Evolutionary conservation across 2,329 filamentous ascomycete species (phyloP), one percentile per base, ranked within the genome.

Genomic region (Neonectria ditissima): DNA sequence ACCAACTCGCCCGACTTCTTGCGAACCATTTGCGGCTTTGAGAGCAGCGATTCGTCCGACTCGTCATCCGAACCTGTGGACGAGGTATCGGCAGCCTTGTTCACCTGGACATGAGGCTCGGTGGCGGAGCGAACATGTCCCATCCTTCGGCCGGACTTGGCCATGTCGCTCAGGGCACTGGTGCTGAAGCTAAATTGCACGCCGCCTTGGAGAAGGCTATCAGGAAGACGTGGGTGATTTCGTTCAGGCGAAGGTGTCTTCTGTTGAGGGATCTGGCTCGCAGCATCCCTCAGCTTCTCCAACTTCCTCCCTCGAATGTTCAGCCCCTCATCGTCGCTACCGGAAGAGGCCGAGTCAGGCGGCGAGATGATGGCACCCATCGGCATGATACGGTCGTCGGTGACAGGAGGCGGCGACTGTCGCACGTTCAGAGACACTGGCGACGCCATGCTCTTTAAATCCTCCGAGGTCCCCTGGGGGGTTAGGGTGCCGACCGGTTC

Each of bases 1-100:
- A 99, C 96, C 37, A 99, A 86, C 80, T 99, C 96, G 34, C 96
- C 96, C 41, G 96, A 98, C 85, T 99, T 99, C 83, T 99, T 99
- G 73, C 96, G 90, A 11, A 99, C 90, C 89, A 98, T 97, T 57
- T 90, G 89, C n/a, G 94, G 94, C 80, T 96, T 97, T 72, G 82
- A 84, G 67, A 76, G 79, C 65, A 86, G 72, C 59, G 90, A 81
- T 78, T 88, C 80, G 74, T 85, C 90, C 69, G 79, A 87, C 75
- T 91, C 89, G 65, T 92, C 89, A 52, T 90, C 88, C 1, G 87
- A 89, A 9, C 76, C 79, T 2, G 81, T 81, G 32, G 82, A 65
- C 2, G 86, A 87, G 59, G 81, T 83, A 43, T 85, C 84, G 13
- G 78, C 76, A 1, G 84, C 83, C 65, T 82, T 81, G 24, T 76